phyloP scores from a whole-genome alignment of 129 eudicot species.

The Silybum marianum region DNA sequence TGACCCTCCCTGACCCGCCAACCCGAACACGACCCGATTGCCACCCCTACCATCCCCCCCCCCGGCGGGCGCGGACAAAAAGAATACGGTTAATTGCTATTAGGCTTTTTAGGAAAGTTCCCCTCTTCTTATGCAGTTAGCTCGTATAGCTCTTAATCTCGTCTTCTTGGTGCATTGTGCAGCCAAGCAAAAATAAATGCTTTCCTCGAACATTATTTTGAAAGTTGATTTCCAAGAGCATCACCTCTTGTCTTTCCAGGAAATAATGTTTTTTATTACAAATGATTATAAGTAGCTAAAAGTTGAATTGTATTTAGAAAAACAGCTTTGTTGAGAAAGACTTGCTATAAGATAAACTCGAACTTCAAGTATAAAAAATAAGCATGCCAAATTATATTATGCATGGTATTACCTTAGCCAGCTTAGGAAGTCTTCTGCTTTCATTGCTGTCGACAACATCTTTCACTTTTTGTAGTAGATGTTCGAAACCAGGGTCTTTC shows the following conservation, averaged over 20 bases:
- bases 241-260: background rate
- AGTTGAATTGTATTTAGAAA: background rate
- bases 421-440: conserved; percentile 92
- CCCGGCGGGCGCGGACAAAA: too few relatives aligned
- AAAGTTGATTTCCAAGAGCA: too few relatives aligned
- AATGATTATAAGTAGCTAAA: background rate
- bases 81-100: too few relatives aligned
- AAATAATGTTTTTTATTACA: background rate
- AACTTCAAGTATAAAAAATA: background rate
- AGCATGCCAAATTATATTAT: background rate
- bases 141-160: too few relatives aligned
- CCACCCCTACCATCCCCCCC: too few relatives aligned
- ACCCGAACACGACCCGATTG: too few relatives aligned
- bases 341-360: background rate
- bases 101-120: too few relatives aligned
- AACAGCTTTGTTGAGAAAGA: background rate
- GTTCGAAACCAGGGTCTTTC: conserved; percentile 43
- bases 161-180: too few relatives aligned
- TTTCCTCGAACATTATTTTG: too few relatives aligned
- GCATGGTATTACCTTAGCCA: conserved; percentile 68
- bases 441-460: conserved; percentile 90
- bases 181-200: too few relatives aligned
- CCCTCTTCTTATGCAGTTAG: too few relatives aligned
- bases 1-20: too few relatives aligned
- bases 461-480: conserved; percentile 58